Base-by-base conservation (phyloP, 257 asterid genomes). In the Solanum boliviense region DNA sequence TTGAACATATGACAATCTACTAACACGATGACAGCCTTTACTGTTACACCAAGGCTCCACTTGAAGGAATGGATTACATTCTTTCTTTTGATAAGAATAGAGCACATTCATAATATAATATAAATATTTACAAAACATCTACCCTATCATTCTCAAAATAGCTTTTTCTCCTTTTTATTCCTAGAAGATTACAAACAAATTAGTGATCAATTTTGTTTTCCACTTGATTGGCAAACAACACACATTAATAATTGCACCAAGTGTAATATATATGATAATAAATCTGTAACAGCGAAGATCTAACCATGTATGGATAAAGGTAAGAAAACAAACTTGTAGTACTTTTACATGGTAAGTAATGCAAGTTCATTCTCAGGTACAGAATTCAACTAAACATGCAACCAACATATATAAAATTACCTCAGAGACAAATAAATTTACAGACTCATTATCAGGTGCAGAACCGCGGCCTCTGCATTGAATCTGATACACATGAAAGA, bases 391-490 rank as follows among this genome's bases (percentile, higher is more conserved):
- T 16, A 29, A 71, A 87, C 71, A 36, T 39, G 31, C 12, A 72
- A 83, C 18, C 32, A 34, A 15, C 27, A 27, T 29, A 46, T 29
- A n/a, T 65, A 83, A 32, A 75, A 90, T 85, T 91, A 96, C 99
- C 98, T 97, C 99, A 75, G 93, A 92, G 84, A 95, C 95, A 92
- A 97, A 97, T 84, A 87, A 87, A 92, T 97, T 97, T 84, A 97
- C 99, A 44, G 93, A 91, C 91, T 95, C 98, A 72, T 92, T 96
- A 88, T 97, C 99, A 23, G 99, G 99, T 83, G 94, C 98, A 82
- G 99, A 94, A 92, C 95, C 98, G 84, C 98, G 99, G 79, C 99
- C 99, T 93, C 92, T 96, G 94, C 99, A 97, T 68, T 95, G 94
- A 92, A 97, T 95, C 99, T 97, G 89, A 88, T 89, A 87, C 83